phyloP scores from a whole-genome alignment of 2,329 filamentous ascomycete species.

The Xylariales sp. region DNA sequence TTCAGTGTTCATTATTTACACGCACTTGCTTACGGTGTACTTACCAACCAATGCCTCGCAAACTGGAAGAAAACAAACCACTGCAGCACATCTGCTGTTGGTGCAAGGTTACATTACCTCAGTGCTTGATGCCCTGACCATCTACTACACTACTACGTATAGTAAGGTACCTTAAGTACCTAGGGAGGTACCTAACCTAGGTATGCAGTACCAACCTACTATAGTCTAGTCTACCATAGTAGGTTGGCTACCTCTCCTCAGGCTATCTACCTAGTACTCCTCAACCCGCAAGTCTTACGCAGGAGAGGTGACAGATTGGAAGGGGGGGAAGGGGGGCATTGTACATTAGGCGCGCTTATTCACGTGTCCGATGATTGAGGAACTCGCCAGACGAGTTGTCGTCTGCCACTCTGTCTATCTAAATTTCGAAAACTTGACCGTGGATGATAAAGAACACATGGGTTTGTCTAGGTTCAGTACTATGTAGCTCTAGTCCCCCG shows the following conservation, averaged over 20 bases:
- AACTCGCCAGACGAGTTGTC: slow-evolving; percentile 3
- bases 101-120: slow-evolving; percentile 23
- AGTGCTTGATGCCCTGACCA: slow-evolving; percentile 4
- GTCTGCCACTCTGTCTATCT: not conserved
- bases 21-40: too few species aligned
- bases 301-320: not conserved
- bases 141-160: too few species aligned
- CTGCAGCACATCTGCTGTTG: not conserved
- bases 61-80: not conserved
- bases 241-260: not conserved
- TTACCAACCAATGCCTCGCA: slow-evolving; percentile 5
- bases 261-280: not conserved
- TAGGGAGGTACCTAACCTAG: too few species aligned
- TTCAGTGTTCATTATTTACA: slow-evolving; percentile 2
- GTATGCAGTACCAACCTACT: too few species aligned
- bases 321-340: not conserved
- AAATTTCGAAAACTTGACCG: not conserved
- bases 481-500: slow-evolving; percentile 4
- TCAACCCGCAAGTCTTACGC: slow-evolving; percentile 12
- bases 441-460: slow-evolving; percentile 21
- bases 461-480: slow-evolving; percentile 7
- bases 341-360: slow-evolving; percentile 26
- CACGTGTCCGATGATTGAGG: slow-evolving; percentile 2
- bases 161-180: too few species aligned
- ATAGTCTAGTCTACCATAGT: not conserved